phyloP scores from a whole-genome alignment of 345 rosid species.

The Sonneratia caseolaris region DNA sequence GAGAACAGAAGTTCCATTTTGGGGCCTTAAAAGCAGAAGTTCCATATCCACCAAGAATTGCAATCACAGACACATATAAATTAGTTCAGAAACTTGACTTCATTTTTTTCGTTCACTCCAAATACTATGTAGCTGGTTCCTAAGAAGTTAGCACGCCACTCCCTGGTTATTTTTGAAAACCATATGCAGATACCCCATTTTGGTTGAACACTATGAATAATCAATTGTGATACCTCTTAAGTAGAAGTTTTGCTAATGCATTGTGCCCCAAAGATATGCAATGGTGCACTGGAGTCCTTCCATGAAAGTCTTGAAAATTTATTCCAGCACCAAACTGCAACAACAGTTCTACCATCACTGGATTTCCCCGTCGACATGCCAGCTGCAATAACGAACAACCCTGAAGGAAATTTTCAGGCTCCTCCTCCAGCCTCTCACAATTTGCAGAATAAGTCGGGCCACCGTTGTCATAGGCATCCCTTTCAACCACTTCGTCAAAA shows the following conservation, averaged over 20 bases:
- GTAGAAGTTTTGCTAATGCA: conserved; percentile 56
- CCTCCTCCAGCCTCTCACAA: conserved; percentile 53
- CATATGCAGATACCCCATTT: neutral
- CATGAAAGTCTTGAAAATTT: conserved; percentile 57
- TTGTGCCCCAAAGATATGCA: conserved; percentile 53
- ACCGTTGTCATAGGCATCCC: conserved; percentile 28
- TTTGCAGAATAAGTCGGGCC: conserved; percentile 35
- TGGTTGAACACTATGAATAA: neutral
- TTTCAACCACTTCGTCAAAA: conserved; percentile 36
- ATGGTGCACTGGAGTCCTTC: conserved; percentile 79
- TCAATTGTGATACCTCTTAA: conserved; percentile 44
- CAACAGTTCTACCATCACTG: conserved; percentile 63
- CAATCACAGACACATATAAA: no score
- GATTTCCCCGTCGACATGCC: conserved; percentile 52
- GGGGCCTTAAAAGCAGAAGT: no score
- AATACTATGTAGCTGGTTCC: no score
- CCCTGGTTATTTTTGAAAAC: neutral
- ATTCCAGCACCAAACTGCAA: conserved; percentile 71
- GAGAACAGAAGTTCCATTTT: no score
- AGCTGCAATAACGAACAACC: conserved; percentile 77
- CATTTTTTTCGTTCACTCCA: no score
- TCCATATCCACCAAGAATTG: no score
- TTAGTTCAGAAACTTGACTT: no score
- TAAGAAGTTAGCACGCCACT: neutral
- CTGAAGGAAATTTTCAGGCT: conserved; percentile 55